A percentile compares a stretch with the other conserved stretches of the same genome.
These are phyloP conservation scores for Lasiosphaeris hirsuta DNA, from an alignment of 495 filamentous ascomycete genomes.

Conservation along the genomic window DNA sequence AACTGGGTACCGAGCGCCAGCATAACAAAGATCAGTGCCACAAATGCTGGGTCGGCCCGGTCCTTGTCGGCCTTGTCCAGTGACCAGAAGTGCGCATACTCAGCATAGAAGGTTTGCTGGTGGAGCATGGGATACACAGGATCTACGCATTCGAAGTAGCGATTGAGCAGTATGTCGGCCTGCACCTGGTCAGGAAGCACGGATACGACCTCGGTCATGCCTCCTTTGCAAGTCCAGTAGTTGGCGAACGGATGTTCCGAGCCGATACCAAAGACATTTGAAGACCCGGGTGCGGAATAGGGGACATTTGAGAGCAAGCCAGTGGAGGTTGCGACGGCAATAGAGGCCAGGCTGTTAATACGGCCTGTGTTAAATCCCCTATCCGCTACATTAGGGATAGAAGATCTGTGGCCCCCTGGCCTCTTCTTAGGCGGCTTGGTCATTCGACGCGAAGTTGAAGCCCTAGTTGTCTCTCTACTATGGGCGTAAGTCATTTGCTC, in stretches of 20 bases:
- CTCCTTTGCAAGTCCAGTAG: conserved; percentile 73
- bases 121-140: conserved; percentile 72
- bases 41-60: conserved; percentile 53
- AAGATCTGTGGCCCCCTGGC: conserved; percentile 21
- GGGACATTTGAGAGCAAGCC: conserved; percentile 66
- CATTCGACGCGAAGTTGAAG: conserved; percentile 52
- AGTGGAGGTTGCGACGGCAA: conserved; percentile 47
- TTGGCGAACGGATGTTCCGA: conserved; percentile 68
- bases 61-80: conserved; percentile 48
- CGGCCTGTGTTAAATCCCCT: conserved; percentile 38
- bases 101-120: conserved; percentile 60
- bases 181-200: conserved; percentile 68
- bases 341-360: conserved; percentile 37
- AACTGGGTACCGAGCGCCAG: conserved; percentile 72
- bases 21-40: conserved; percentile 65
- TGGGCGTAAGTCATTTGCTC: conserved; percentile 4
- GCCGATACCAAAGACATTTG: conserved; percentile 66
- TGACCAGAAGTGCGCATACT: conserved; percentile 70
- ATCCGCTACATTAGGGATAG: conserved; percentile 47
- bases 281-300: conserved; percentile 57
- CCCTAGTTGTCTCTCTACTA: conserved; percentile 46
- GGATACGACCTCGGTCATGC: conserved; percentile 64
- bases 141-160: conserved; percentile 72
- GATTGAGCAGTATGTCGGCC: conserved; percentile 63
- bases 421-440: conserved; percentile 55